Evolutionary conservation across 306 rosid species (phyloP).

Genomic region (Vigna angularis): DNA sequence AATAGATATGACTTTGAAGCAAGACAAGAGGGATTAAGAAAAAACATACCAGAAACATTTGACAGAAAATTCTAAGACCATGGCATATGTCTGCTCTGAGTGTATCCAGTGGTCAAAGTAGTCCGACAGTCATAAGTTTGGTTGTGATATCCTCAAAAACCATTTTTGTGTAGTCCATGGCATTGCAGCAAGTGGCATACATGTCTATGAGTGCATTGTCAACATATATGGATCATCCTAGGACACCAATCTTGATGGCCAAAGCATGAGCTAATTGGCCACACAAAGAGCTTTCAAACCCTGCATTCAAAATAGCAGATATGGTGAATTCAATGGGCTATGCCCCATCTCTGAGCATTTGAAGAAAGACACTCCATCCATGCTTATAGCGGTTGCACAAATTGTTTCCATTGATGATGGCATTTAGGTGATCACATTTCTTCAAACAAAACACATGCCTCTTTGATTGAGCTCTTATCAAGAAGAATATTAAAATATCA

Average conservation of each 20-base stretch:
- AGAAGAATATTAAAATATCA: constrained; percentile 58
- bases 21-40: neutral
- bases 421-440: no score
- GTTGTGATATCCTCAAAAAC: constrained; percentile 56
- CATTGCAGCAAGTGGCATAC: constrained; percentile 70
- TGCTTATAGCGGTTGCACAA: no score
- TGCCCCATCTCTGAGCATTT: constrained; percentile 41
- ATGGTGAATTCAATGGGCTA: constrained; percentile 70
- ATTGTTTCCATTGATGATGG: no score
- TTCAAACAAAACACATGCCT: constrained; percentile 49
- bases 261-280: constrained; percentile 66
- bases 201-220: constrained; percentile 72
- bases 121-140: constrained; percentile 74
- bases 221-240: constrained; percentile 63
- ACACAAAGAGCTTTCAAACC: constrained; percentile 59
- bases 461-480: constrained; percentile 47
- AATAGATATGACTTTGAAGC: no score
- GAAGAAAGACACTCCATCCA: no score
- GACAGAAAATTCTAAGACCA: constrained; percentile 63
- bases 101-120: constrained; percentile 77
- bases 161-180: constrained; percentile 59
- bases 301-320: constrained; percentile 54
- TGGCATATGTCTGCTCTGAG: constrained; percentile 73
- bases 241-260: constrained; percentile 52
- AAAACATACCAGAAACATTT: constrained; percentile 68